Conservation (phyloP, 805 yeast genomes). For the Priceomyces haplophilus region DNA sequence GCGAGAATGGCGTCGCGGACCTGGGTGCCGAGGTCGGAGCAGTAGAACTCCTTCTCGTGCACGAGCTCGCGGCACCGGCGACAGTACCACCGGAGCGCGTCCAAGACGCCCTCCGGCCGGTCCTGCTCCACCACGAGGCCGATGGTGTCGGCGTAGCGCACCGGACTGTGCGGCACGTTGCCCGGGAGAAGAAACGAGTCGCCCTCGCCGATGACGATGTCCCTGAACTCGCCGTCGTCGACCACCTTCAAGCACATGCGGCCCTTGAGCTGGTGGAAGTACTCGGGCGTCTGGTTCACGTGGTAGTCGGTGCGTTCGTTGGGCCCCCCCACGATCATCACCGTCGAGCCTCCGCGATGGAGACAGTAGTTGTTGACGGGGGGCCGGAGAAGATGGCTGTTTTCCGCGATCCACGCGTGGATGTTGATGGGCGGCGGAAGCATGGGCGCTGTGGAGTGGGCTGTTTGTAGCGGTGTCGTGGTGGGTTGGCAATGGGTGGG, state of each 20-base stretch:
- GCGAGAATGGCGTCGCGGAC: slow-evolving; percentile 75
- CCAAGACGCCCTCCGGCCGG: slow-evolving; percentile 68
- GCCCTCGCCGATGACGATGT: slow-evolving; percentile 75
- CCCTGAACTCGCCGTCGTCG: slow-evolving; percentile 64
- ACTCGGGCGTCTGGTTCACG: slow-evolving; percentile 91
- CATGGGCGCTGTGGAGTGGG: slow-evolving; percentile 31
- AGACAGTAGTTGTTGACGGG: slow-evolving; percentile 91
- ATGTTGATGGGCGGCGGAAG: slow-evolving; percentile 71
- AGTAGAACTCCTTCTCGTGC: slow-evolving; percentile 68
- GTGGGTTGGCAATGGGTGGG: no score
- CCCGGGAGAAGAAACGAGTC: slow-evolving; percentile 86
- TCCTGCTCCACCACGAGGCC: slow-evolving; percentile 93
- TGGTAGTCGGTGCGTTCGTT: slow-evolving; percentile 93
- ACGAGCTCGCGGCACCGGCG: slow-evolving; percentile 60
- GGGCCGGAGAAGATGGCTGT: slow-evolving; percentile 73
- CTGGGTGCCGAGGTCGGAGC: slow-evolving; percentile 83
- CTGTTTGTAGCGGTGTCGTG: no score
- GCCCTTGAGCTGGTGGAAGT: slow-evolving; percentile 87
- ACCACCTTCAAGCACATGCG: slow-evolving; percentile 81
- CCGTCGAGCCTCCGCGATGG: slow-evolving; percentile 88
- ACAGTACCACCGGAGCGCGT: slow-evolving; percentile 87
- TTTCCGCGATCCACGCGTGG: slow-evolving; percentile 76
- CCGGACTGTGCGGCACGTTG: slow-evolving; percentile 87
- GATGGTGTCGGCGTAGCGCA: slow-evolving; percentile 77
- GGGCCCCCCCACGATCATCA: slow-evolving; percentile 96